These are phyloP conservation scores for Friedmanniomyces endolithicus DNA, from an alignment of 495 filamentous ascomycete species.

Conservation along the genomic window DNA sequence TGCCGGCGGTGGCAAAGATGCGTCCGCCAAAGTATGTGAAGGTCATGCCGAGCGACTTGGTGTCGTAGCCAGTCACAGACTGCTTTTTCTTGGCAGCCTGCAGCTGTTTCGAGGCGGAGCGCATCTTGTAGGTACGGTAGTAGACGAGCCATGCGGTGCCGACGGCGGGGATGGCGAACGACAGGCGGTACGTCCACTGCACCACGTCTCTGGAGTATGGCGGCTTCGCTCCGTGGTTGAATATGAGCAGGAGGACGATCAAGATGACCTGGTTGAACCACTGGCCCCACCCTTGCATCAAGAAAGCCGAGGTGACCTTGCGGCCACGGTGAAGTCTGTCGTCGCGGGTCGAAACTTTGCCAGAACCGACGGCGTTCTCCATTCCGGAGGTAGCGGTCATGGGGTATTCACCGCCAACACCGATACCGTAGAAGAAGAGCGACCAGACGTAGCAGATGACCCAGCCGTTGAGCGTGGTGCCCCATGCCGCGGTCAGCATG, in stretches of 20 bases:
- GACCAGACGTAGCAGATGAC: conserved; percentile 86
- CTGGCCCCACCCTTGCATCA: conserved; percentile 97
- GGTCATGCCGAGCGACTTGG: conserved; percentile 61
- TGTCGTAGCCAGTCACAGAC: conserved; percentile 76
- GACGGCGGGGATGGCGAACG: conserved; percentile 71
- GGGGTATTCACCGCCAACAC: conserved; percentile 88
- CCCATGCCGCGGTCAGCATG: conserved; percentile 82
- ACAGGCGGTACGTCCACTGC: conserved; percentile 77
- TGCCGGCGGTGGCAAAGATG: conserved; percentile 67
- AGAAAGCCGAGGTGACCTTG: conserved; percentile 81
- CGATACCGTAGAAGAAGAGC: conserved; percentile 80
- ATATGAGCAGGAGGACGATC: conserved; percentile 66
- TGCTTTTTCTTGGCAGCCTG: conserved; percentile 66
- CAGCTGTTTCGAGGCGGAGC: conserved; percentile 58
- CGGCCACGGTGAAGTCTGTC: conserved; percentile 87
- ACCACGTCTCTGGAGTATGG: conserved; percentile 59
- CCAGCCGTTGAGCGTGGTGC: conserved; percentile 68
- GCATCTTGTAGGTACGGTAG: conserved; percentile 85
- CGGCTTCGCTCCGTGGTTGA: conserved; percentile 63
- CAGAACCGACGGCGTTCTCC: conserved; percentile 77
- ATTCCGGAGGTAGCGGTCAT: conserved; percentile 93
- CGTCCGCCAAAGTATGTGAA: conserved; percentile 70
- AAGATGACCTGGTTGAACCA: conserved; percentile 79
- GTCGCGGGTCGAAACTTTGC: conserved; percentile 73
- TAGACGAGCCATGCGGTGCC: conserved; percentile 88